A percentile compares a stretch with the other conserved stretches of the same genome.
phyloP scores from a whole-genome alignment of 1,284 basidiomycete genomes.

The Sporisorium exsertum region DNA sequence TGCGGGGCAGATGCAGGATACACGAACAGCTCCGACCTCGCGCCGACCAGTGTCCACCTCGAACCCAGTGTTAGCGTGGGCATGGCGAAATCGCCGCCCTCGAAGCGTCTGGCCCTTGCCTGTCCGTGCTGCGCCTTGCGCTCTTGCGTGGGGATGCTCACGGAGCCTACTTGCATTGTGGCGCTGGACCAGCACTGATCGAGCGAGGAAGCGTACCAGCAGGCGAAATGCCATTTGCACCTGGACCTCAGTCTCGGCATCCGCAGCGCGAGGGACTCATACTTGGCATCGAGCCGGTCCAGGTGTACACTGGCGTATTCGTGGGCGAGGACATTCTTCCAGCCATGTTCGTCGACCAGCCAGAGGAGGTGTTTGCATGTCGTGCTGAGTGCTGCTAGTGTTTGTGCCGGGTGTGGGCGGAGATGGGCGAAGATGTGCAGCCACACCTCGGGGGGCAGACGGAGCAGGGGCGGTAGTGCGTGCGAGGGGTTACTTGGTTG shows the following conservation, averaged over 20 bases:
- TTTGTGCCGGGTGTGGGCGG: not conserved
- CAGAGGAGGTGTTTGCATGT: constrained; percentile 7
- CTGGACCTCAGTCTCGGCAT: not conserved
- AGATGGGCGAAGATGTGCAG: constrained; percentile 34
- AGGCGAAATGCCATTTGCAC: constrained; percentile 21
- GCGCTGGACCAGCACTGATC: constrained; percentile 8
- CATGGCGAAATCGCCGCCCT: constrained; percentile 25
- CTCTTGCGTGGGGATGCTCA: not conserved
- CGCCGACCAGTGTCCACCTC: constrained; percentile 20
- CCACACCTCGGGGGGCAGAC: constrained; percentile 37
- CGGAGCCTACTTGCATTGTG: not conserved
- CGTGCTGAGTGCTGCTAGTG: constrained; percentile 12
- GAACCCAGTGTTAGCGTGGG: constrained; percentile 18
- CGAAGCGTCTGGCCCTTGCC: constrained; percentile 1
- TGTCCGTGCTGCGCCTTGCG: not conserved
- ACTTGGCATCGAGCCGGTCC: not conserved
- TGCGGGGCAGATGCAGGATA: not conserved
- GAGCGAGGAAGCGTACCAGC: constrained; percentile 3
- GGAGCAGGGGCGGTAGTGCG: constrained; percentile 12
- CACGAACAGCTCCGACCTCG: constrained; percentile 24
- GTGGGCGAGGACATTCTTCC: not conserved
- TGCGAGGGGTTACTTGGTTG: not conserved
- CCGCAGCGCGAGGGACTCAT: not conserved
- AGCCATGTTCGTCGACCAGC: constrained; percentile 35
- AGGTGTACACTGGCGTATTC: not conserved